Conservation (phyloP, 2,329 filamentous ascomycete genomes). For the Xylaria sp. region DNA sequence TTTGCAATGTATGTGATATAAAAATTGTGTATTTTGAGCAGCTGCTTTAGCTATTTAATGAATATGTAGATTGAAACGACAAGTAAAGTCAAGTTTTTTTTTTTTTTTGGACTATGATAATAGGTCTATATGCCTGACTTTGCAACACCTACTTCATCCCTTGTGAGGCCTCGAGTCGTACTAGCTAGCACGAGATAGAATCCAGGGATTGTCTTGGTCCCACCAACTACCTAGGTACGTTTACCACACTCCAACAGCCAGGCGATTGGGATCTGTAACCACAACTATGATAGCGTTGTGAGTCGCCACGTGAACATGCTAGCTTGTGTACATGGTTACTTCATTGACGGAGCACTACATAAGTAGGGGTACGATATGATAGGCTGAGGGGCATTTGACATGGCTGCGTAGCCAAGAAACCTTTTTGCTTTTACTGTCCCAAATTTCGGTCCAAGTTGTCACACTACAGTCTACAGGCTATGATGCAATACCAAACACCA, state of each 20-base stretch:
- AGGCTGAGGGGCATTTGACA: neutral
- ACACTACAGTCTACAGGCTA: too few relatives aligned
- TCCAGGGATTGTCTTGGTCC: neutral
- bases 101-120: too few relatives aligned
- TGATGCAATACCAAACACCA: neutral
- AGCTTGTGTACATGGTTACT: neutral
- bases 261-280: neutral
- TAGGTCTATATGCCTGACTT: neutral
- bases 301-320: slow-evolving; percentile 1
- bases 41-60: too few relatives aligned
- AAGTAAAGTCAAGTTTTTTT: neutral
- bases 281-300: neutral
- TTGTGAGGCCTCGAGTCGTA: neutral
- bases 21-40: too few relatives aligned
- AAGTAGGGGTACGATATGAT: neutral
- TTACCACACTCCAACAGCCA: too few relatives aligned
- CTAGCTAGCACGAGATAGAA: neutral
- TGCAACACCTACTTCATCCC: neutral
- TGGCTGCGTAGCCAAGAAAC: neutral
- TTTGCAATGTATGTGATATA: neutral
- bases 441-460: neutral
- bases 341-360: neutral
- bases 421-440: neutral
- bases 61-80: neutral
- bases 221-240: neutral